A percentile compares a stretch with the other conserved stretches of the same genome.
phyloP scores from a whole-genome alignment of 2,329 filamentous ascomycete genomes.

The Trichoderma sp. region DNA sequence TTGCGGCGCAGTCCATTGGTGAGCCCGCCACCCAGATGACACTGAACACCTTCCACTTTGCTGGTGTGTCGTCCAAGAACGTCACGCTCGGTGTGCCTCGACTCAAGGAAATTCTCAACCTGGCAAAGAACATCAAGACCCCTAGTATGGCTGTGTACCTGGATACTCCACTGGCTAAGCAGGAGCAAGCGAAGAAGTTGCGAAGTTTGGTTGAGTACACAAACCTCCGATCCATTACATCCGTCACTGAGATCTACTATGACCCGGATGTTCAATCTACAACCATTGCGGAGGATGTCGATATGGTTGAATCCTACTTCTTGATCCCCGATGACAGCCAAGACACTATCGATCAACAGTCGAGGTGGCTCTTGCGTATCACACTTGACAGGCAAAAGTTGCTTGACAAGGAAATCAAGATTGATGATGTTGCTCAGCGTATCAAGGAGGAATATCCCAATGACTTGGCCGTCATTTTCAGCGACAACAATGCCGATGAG shows the following conservation, averaged over 20 bases:
- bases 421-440: slow-evolving; percentile 83
- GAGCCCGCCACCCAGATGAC: slow-evolving; percentile 99
- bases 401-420: slow-evolving; percentile 87
- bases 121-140: slow-evolving; percentile 97
- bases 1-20: slow-evolving; percentile 97
- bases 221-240: slow-evolving; percentile 84
- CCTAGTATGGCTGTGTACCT: slow-evolving; percentile 95
- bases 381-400: slow-evolving; percentile 90
- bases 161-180: slow-evolving; percentile 58
- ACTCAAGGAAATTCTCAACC: slow-evolving; percentile 98
- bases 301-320: slow-evolving; percentile 97
- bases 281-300: slow-evolving; percentile 79
- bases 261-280: slow-evolving; percentile 87
- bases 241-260: slow-evolving; percentile 94
- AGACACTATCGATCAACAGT: slow-evolving; percentile 67
- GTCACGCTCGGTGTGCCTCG: slow-evolving; percentile 97
- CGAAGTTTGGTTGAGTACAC: slow-evolving; percentile 93
- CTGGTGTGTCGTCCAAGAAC: slow-evolving; percentile 99
- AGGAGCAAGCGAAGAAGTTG: slow-evolving; percentile 79
- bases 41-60: slow-evolving; percentile 98
- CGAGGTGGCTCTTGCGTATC: slow-evolving; percentile 92
- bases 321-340: slow-evolving; percentile 78
- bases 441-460: slow-evolving; percentile 86
- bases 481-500: slow-evolving; percentile 95
- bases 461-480: slow-evolving; percentile 90